Evolutionary conservation across 179 eudicot genomes (phyloP), one percentile per base, ranked within the genome.

Genomic region (Beta corolliflora): DNA sequence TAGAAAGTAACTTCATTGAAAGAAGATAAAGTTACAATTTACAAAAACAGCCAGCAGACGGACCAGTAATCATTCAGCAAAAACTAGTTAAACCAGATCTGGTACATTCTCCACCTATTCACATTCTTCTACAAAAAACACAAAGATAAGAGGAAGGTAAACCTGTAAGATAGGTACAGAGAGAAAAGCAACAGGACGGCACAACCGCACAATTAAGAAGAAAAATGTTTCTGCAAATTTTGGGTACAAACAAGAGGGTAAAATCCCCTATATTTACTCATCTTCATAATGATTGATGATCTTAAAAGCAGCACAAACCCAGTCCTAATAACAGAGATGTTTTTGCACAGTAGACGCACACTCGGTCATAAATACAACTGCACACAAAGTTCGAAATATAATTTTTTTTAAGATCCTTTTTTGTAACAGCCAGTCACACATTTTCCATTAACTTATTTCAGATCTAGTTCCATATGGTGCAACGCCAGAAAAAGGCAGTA

Each of bases 81-180:
- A 15, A 15, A 58, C 18, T 58, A 19, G n/a, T 15, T 14, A 15
- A 14, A 58, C 61, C 23, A 73, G 31, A 61, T 46, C 56, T 4
- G 10, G 52, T 58, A 9, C n/a, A 67, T 1, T 36, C 15, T 15
- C 71, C 23, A 21, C 5, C 16, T 36, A 55, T 5, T 58, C 25
- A 36, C 41, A 2, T 36, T 36, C 18, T 1, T 36, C 68, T 8
- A 44, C n/a, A n/a, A 61, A 14, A 18, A 36, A 45, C 41, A 59
- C 16, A 75, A 21, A 76, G 58, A 61, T 76, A 52, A 25, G 67
- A 63, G 53, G 21, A 21, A 46, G n/a, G 53, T 75, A 46, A 56
- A 41, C 66, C 45, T 11, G 4, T 66, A 66, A 36, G 45, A 5
- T 2, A 29, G 46, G 9, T 25, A 66, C 19, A 13, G 46, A 1